phyloP scores from a whole-genome alignment of 176 grass and related monocot species.

The Metroxylon sagu region DNA sequence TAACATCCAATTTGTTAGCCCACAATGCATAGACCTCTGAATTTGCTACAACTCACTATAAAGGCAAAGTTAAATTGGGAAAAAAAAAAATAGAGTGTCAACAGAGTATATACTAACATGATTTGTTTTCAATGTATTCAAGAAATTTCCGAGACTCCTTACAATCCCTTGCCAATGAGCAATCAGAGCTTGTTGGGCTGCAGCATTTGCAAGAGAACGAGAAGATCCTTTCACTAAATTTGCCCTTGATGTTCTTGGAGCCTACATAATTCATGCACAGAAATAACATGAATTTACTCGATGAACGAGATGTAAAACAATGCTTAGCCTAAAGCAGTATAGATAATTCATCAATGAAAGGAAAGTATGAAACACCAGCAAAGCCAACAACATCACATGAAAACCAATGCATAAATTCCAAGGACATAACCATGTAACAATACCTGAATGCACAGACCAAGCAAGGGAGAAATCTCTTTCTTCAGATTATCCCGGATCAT shows the following conservation, averaged over 20 bases:
- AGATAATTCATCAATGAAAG: conserved; percentile 5
- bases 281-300: not conserved
- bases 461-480: conserved; percentile 96
- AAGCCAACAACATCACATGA: not conserved
- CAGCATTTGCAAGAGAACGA: conserved; percentile 63
- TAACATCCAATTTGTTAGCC: no score
- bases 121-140: conserved; percentile 77
- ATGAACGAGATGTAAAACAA: no score
- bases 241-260: conserved; percentile 93
- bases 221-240: conserved; percentile 91
- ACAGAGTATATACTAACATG: conserved; percentile 50
- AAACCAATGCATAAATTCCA: not conserved
- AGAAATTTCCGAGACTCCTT: conserved; percentile 84
- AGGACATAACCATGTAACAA: not conserved
- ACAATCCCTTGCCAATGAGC: conserved; percentile 99
- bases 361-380: not conserved
- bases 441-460: conserved; percentile 97
- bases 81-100: conserved; percentile 4
- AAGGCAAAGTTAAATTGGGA: no score
- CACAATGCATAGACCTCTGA: not conserved
- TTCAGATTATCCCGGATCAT: conserved; percentile 99
- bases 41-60: not conserved
- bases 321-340: no score
- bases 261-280: conserved; percentile 31
- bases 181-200: conserved; percentile 78